Conservation (phyloP, 1,284 basidiomycete genomes). For the Apiotrichum veenhuisii region DNA sequence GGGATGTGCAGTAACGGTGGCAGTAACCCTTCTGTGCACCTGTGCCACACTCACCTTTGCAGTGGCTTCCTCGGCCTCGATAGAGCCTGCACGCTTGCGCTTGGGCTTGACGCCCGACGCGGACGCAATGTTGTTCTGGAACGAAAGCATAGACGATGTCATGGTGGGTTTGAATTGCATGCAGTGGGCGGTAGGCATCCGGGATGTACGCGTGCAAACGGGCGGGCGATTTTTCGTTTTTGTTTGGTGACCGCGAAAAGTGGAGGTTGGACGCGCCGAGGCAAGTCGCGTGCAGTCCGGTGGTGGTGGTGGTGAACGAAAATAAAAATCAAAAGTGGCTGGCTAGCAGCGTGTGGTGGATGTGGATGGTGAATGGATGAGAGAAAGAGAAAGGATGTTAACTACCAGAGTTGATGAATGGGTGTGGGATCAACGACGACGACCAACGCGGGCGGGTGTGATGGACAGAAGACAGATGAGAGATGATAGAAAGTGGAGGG, state of each 20-base stretch:
- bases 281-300: background rate
- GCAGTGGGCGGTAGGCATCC: background rate
- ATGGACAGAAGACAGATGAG: background rate
- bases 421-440: background rate
- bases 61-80: constrained; percentile 22
- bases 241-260: background rate
- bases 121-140: constrained; percentile 21
- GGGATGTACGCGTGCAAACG: background rate
- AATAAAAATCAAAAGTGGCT: background rate
- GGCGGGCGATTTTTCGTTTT: background rate
- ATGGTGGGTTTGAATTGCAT: no score
- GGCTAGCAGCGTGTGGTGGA: background rate
- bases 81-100: constrained; percentile 29
- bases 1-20: background rate
- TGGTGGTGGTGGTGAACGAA: background rate
- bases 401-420: background rate
- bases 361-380: background rate
- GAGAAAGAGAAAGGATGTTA: background rate
- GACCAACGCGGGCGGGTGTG: no score
- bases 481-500: background rate
- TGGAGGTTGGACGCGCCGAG: background rate
- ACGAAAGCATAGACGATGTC: constrained; percentile 9
- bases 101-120: constrained; percentile 37
- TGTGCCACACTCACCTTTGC: constrained; percentile 7
- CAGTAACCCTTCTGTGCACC: no score